Base-by-base conservation (phyloP, 805 yeast genomes). In the Blastobotrys parvus region DNA sequence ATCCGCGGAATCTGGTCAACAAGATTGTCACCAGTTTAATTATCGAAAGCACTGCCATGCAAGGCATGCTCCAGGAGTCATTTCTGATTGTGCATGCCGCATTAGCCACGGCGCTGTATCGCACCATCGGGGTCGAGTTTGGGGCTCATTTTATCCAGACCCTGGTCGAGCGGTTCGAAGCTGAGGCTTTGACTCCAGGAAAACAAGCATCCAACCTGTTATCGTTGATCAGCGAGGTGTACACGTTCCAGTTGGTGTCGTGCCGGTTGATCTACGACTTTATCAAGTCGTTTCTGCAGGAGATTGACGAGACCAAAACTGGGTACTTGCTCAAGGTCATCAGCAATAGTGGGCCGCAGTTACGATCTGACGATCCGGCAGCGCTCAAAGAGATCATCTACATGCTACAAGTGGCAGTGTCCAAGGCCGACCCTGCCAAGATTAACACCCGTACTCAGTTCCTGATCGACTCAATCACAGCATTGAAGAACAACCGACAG, bases 341-440 rank as follows among this genome's bases (percentile, higher is more conserved):
- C 17, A 74, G 82, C 39, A 77, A 77, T 29, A 76, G 88, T 8
- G 99, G 98, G 35, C 73, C 79, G 7, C 86, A 85, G 56, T 75
- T 92, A 63, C 77, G 98, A 57, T 66, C 84, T 3, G 98, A 92
- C 59, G 98, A 92, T 59, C 94, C 97, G 1, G 61, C 73, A 7
- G 80, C 96, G 0, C 69, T 92, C 42, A 88, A 83, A 57, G 89
- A 84, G 35, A 88, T 90, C 38, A 77, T 88, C 10, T 42, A 74
- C 2, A 68, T 71, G 34, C 65, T 82, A 30, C 84, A 81, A 49
- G 65, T 65, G 27, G 62, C 72, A 2, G 61, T 74, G 2, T 52
- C 68, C 1, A 58, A 61, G 1, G 58, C 69, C 13, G 69, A 69
- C 16, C 61, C 58, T 10, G 56, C 57, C 3, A 53, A 61, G 3